Evolutionary conservation across 495 filamentous ascomycete genomes (phyloP), one percentile per base, ranked within the genome.

Genomic region (Trichocladium uniseriatum): DNA sequence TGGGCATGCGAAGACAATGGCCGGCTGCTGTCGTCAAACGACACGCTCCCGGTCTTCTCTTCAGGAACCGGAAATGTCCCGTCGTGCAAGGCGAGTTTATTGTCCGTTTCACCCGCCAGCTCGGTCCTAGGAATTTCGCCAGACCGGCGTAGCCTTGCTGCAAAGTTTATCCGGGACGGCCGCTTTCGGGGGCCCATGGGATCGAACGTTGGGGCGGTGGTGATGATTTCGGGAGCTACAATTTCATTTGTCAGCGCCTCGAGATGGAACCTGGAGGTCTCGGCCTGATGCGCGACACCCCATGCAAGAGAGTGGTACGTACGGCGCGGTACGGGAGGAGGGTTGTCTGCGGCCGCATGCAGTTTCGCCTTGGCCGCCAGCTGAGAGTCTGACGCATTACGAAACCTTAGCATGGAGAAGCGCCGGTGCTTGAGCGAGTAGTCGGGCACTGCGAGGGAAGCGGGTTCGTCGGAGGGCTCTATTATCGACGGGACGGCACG

Each of bases 361-460:
- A 84, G 78, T 63, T 83, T 89, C 37, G 86, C 84, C 58, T 82
- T 87, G 44, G 74, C 67, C 9, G 87, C 88, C 43, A 96, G 73
- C 60, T 95, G 89, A 39, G 92, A 86, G 65, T 98, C 92, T 14
- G 90, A 95, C 40, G 87, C 89, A 79, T 96, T 86, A 41, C 91
- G 83, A 59, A 94, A 83, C 63, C 83, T 87, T 68, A 95, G 77
- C 69, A 96, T 81, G 62, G 84, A 92, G 63, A 96, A 96, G 29
- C 91, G 83, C 51, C 83, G 76, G 62, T 78, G 70, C 49, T 70
- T 79, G 3, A 67, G 61, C 18, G 62, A 72, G 55, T 76, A 70
- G 21, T 73, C 71, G 53, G 73, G 70, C 27, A 70, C 53, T 3
- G 66, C 60, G 10, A 66, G 67, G 1, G 67, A 66, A 11, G 53